Base-by-base conservation (phyloP, 2,329 filamentous ascomycete species). In the Leptographium lundbergii region DNA sequence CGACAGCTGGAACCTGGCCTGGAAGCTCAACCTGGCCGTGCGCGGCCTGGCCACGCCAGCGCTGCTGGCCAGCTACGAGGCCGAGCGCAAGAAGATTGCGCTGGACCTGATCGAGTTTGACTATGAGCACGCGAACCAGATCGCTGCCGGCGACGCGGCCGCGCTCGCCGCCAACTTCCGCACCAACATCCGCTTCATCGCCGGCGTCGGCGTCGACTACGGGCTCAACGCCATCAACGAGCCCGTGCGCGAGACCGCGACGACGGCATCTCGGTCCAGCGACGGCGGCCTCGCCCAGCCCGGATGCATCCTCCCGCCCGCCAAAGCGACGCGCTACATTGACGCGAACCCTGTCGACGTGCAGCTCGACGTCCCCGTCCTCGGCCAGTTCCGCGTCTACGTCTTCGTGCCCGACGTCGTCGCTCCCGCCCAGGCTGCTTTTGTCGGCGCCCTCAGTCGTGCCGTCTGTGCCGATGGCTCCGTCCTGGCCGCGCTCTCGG, bases 311-410 rank as follows among this genome's bases (percentile, higher is more conserved):
- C 74, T 88, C 17, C 79, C 84, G 2, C 87, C 87, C 1, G 84
- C 84, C 34, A 86, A 81, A 69, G 86, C 85, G 24, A 88, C 85
- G 0, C 80, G 88, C 47, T 90, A 86, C 67, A 80, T 90, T 57
- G 88, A 91, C 69, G 84, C 87, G 6, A 91, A 91, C 65, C 87
- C 87, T 0, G 81, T 91, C 42, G 85, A 91, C 64, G 74, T 91
- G 27, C 86, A 91, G 68, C 81, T 89, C 10, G 87, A 90, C 66
- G 87, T 91, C 45, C 88, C 88, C 1, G 79, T 89, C 68, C 74
- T 90, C 6, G 85, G 87, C n/a, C 88, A 91, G 66, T 91, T 91
- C 74, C 80, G 85, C 53, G 79, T 90, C 52, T 90, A 87, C 69
- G 77, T 90, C 60, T 79, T 91, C 60, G 79, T 82, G 59, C 81